Base-by-base conservation (phyloP, 179 eudicot genomes). In the Carnegiea gigantea region DNA sequence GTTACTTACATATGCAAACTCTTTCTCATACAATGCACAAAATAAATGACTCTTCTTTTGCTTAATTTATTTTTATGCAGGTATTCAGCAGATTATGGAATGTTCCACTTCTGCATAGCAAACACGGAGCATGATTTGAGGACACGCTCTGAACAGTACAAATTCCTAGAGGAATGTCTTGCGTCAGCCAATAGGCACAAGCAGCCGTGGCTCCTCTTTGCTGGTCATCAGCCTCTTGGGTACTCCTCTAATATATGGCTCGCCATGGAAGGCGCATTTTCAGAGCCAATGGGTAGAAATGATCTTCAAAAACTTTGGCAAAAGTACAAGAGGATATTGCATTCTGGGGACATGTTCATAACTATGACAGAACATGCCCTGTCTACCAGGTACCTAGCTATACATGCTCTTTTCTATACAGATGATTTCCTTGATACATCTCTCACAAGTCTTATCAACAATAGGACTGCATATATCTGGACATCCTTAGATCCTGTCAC, bases 131-230 rank as follows among this genome's bases (percentile, higher is more conserved):
- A 88, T 28, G 92, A 90, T 59, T 89, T 90, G 89, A 83, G 90
- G 23, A 89, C 83, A 65, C 90, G 92, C 30, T 76, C 88, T 11
- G 89, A 90, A 73, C 93, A 90, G 67, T 89, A 88, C 82, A 78
- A 78, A 73, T 90, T 89, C 82, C 84, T 90, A 18, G 89, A 89
- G 76, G 44, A 83, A 28, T 89, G 90, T 70, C 85, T 90, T 49
- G 93, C 93, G 67, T 87, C 92, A 59, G 92, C 80, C 53, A 88
- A 89, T 76, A 80, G 93, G 57, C 83, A 87, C 68, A 90, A 89
- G 60, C 93, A 91, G 53, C 95, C 95, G 0, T 92, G 93, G 92
- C 70, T 92, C 24, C 87, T 92, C 51, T 90, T 92, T 60, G 81
- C 90, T 2, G 90, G 89, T 49, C 95, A 92, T 59, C 89, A 92